These are phyloP conservation scores for Xylaria multiplex DNA, from an alignment of 2,329 filamentous ascomycete genomes.

Conservation along the genomic window DNA sequence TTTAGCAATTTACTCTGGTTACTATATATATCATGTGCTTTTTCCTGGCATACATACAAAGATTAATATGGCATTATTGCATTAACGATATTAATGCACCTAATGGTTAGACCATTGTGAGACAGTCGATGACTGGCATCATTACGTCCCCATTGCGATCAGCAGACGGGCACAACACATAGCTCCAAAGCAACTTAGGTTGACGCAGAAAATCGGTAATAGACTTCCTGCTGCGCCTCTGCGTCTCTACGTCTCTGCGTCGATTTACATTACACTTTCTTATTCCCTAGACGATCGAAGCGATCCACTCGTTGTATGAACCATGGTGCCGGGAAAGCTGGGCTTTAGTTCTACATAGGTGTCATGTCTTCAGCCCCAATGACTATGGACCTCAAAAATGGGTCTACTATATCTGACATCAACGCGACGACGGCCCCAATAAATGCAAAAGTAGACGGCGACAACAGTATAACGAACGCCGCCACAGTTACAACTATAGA, in stretches of 20 bases:
- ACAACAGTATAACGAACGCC: background rate
- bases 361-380: conserved; percentile 33
- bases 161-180: background rate
- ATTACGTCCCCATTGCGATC: background rate
- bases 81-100: background rate
- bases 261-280: background rate
- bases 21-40: too few relatives aligned
- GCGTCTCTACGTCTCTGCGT: background rate
- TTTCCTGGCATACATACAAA: too few relatives aligned
- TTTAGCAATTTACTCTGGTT: too few relatives aligned
- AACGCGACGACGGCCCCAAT: conserved; percentile 4
- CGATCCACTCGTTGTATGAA: conserved; percentile 12
- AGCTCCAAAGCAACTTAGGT: background rate
- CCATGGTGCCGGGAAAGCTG: conserved; percentile 23
- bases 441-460: background rate
- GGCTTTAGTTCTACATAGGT: conserved; percentile 13
- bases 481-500: conserved; percentile 2
- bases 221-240: background rate
- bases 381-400: conserved; percentile 26
- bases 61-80: background rate
- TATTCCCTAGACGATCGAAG: conserved; percentile 1
- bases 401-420: conserved; percentile 7
- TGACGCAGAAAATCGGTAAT: background rate
- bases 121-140: conserved; percentile 8
- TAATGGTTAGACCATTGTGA: background rate